Base-by-base conservation (phyloP, 345 rosid genomes). In the Citrus inodora region DNA sequence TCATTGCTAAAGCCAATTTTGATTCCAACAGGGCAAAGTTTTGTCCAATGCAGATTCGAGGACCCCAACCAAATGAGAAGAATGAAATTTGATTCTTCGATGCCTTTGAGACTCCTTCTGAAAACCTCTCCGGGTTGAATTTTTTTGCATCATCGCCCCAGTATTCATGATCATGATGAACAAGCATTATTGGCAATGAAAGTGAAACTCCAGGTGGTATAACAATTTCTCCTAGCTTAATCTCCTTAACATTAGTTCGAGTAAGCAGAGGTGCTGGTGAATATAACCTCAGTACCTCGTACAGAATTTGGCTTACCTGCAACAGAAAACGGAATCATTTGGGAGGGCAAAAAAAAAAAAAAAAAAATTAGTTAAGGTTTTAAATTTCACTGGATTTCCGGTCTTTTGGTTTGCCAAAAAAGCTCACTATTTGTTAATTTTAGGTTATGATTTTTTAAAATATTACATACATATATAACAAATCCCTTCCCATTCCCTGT, bases 41-140 rank as follows among this genome's bases (percentile, higher is more conserved):
- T 21, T 86, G 90, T 16, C 93, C 93, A 17, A 88, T 78, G 76
- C 93, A 90, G 9, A 85, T 82, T 27, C 89, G 51, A 70, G 90
- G 91, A 2, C 93, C 89, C 21, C 82, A 79, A 42, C 88, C 71
- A 71, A 89, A 89, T 0, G 89, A 88, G 6, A 89, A 77, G 89
- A 79, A 85, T 0, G 89, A 74, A n/a, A 87, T 83, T 72, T 79
- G 80, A 48, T 82, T 82, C 28, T 48, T 75, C 6, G 88, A 79
- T 30, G 92, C 92, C 60, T 84, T 85, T 24, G 82, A 85, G 64
- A 82, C 25, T 38, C 87, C 85, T 56, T 78, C 63, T 0, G 83
- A 64, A 73, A 83, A 80, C 53, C 86, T 83, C 9, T 78, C 82
- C 0, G 80, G 83, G 1, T 78, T 80, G 74, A 83, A 83, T 13